Evolutionary conservation across 163 green algal genomes (phyloP).

Genomic region (Scenedesmus sp.): DNA sequence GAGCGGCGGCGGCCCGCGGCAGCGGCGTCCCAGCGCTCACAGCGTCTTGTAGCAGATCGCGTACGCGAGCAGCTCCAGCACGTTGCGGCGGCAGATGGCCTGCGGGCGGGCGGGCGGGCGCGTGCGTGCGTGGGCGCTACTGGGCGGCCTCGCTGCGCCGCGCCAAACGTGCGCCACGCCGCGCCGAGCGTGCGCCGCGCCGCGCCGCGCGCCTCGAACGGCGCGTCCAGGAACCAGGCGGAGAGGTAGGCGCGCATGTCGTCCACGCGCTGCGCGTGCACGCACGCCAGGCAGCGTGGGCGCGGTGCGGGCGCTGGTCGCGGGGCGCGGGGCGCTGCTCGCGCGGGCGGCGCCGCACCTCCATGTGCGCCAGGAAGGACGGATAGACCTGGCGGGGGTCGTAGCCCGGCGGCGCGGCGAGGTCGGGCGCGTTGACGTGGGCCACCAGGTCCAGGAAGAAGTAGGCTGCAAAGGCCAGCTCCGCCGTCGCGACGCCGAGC

Average conservation of each 20-base stretch:
- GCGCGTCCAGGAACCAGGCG: conserved; percentile 35
- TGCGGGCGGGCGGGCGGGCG: too few relatives aligned
- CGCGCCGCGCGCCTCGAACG: conserved; percentile 8
- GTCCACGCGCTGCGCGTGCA: conserved; percentile 12
- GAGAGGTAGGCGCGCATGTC: conserved; percentile 28
- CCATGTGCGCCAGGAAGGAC: conserved; percentile 15
- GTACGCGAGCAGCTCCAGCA: conserved; percentile 70
- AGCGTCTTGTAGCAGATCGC: conserved; percentile 55
- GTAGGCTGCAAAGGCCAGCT: conserved; percentile 18
- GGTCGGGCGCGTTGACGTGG: too few relatives aligned
- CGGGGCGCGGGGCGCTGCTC: too few relatives aligned
- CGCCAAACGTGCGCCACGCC: too few relatives aligned
- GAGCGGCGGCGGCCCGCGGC: conserved; percentile 27
- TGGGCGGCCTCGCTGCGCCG: too few relatives aligned
- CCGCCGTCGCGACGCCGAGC: background rate
- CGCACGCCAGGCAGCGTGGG: too few relatives aligned
- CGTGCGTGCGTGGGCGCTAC: too few relatives aligned
- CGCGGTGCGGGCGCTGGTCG: too few relatives aligned
- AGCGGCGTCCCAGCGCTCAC: conserved; percentile 2
- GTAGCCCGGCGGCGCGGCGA: too few relatives aligned
- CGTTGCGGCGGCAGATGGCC: conserved; percentile 61
- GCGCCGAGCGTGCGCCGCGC: too few relatives aligned
- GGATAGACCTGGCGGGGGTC: background rate
- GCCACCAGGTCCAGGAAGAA: background rate
- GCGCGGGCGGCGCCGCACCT: too few relatives aligned